phyloP scores from a whole-genome alignment of 257 asterid genomes.

The Ligustrum vulgare region DNA sequence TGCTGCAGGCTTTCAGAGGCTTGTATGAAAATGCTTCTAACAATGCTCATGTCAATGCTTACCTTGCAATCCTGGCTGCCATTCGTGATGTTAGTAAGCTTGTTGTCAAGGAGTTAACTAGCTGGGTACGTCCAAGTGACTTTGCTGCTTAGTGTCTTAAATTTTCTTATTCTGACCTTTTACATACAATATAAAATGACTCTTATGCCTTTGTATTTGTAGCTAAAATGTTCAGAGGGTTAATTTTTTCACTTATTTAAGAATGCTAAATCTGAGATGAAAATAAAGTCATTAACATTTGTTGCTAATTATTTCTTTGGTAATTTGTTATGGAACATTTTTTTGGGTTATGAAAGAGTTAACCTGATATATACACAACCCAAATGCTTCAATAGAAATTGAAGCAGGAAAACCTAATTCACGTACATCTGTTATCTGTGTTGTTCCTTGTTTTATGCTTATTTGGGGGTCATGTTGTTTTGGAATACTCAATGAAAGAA shows the following conservation, averaged over 20 bases:
- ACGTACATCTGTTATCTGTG: background rate
- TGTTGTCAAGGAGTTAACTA: conserved; percentile 96
- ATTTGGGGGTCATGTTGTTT: background rate
- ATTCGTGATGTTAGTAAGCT: conserved; percentile 98
- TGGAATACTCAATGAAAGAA: background rate
- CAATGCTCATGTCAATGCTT: conserved; percentile 67
- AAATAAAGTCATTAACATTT: background rate
- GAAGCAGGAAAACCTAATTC: background rate
- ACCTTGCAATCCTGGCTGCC: conserved; percentile 80
- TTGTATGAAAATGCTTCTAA: conserved; percentile 84
- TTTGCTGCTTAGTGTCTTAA: background rate
- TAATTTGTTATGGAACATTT: too few species aligned
- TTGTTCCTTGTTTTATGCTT: background rate
- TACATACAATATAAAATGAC: background rate
- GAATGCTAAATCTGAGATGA: background rate
- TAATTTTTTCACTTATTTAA: too few species aligned
- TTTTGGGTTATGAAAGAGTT: background rate
- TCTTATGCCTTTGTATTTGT: background rate
- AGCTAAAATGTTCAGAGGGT: background rate
- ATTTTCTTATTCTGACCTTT: background rate
- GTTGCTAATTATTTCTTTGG: background rate
- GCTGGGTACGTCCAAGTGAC: conserved; percentile 69
- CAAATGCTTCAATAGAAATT: background rate
- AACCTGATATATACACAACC: background rate
- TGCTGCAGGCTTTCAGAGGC: conserved; percentile 77